Percentiles rank a stretch among this genome's conserved stretches.
Conservation (phyloP, 1,139 yeast species). For the Saccharomycopsis crataegensis region DNA sequence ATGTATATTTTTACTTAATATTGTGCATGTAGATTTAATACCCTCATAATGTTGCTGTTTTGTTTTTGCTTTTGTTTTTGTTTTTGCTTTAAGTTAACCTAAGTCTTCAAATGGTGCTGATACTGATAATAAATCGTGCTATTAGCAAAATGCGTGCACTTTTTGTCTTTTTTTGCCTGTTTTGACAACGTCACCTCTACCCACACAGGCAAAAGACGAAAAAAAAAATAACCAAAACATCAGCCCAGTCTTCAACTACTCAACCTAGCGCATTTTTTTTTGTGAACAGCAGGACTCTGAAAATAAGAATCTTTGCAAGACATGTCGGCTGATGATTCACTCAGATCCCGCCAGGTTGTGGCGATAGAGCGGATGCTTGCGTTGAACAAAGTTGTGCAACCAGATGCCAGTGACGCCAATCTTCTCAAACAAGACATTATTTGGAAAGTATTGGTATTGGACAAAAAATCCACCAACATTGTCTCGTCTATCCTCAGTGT, state of each 20-base stretch:
- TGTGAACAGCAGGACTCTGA: neutral
- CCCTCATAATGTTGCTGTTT: too few relatives aligned
- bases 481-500: conserved; percentile 86
- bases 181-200: too few relatives aligned
- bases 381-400: conserved; percentile 46
- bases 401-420: conserved; percentile 16
- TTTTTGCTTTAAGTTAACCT: too few relatives aligned
- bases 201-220: neutral
- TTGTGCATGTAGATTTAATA: too few relatives aligned
- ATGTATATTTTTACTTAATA: too few relatives aligned
- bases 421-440: conserved; percentile 53
- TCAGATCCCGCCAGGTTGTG: conserved; percentile 26
- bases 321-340: neutral
- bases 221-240: neutral
- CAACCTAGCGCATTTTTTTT: too few relatives aligned
- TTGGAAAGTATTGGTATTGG: conserved; percentile 93
- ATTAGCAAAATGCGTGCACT: too few relatives aligned
- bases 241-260: neutral
- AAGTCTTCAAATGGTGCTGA: too few relatives aligned
- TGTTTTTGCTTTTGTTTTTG: too few relatives aligned
- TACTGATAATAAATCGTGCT: too few relatives aligned
- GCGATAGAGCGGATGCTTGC: conserved; percentile 79
- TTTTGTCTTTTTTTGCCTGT: too few relatives aligned
- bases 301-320: neutral
- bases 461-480: conserved; percentile 71